Evolutionary conservation across 441 rosid genomes (phyloP), one percentile per base, ranked within the genome.

Genomic region (Croton laevigatus): DNA sequence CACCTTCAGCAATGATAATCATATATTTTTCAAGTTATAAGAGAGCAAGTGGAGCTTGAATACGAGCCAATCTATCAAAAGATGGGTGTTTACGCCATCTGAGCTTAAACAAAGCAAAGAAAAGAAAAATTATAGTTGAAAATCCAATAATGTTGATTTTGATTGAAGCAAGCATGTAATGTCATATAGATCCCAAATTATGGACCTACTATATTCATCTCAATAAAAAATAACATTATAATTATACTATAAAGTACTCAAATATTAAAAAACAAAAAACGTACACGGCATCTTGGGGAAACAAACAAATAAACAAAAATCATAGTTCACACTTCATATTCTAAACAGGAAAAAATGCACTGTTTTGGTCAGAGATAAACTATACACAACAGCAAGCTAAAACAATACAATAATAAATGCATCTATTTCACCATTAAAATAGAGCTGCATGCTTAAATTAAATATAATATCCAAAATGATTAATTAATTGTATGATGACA

Each of bases 351-450:
- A 80, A 75, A 71, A 72, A 81, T 71, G 70, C 75, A 72, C 62
- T 76, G 69, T 65, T 80, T 60, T 46, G 80, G 85, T 83, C 84
- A 87, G 82, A 78, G 59, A 72, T 73, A 72, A 78, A 78, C 71
- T 52, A 67, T 58, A 51, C 58, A 68, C 73, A 79, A 34, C 44
- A 40, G 2, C 32, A 51, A 62, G 68, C 76, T 72, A 27, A 51
- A 34, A 67, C 59, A 49, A 66, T 45, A 60, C 38, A 73, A 78
- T 73, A 70, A 68, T 70, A 66, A 60, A 82, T 59, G 71, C 71
- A 68, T 73, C 70, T 58, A 71, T 57, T 52, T 57, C 52, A 72
- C 36, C 64, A 64, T 73, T 51, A 46, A 70, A 66, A 46, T 49
- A 70, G 60, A 71, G 69, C 45, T 70, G 65, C 72, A 74, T 37